phyloP scores from a whole-genome alignment of 495 filamentous ascomycete species.

The Durotheca rogersii region DNA sequence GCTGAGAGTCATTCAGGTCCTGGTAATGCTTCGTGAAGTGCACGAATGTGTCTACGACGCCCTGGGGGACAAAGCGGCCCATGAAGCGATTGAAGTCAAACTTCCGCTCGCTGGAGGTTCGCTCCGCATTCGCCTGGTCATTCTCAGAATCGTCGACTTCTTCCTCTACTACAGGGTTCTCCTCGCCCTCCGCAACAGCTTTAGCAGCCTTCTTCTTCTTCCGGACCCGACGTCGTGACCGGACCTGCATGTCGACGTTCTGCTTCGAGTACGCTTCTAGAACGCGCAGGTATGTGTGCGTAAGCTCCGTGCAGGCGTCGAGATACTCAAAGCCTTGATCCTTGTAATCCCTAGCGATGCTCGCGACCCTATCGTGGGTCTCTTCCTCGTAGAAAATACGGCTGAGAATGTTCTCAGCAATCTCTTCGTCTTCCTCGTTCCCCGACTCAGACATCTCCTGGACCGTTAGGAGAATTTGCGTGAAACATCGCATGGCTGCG shows the following conservation, averaged over 20 bases:
- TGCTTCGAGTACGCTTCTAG: constrained; percentile 92
- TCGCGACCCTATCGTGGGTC: constrained; percentile 81
- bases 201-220: constrained; percentile 66
- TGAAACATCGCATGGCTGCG: constrained; percentile 87
- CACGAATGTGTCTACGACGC: constrained; percentile 86
- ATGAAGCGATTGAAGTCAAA: constrained; percentile 91
- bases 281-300: constrained; percentile 88
- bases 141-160: constrained; percentile 71
- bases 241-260: constrained; percentile 89
- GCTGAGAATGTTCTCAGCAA: constrained; percentile 95
- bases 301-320: constrained; percentile 86
- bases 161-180: constrained; percentile 46
- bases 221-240: constrained; percentile 68
- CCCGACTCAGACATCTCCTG: constrained; percentile 88
- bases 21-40: constrained; percentile 75
- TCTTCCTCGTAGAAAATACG: constrained; percentile 98
- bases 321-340: constrained; percentile 93
- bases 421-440: constrained; percentile 92
- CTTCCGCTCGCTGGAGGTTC: constrained; percentile 74
- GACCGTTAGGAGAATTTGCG: constrained; percentile 82
- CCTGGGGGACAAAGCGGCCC: constrained; percentile 76
- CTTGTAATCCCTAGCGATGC: constrained; percentile 78
- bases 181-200: constrained; percentile 41
- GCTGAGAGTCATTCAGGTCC: constrained; percentile 75
- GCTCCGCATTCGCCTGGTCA: constrained; percentile 71